Evolutionary conservation across 2,329 filamentous ascomycete genomes (phyloP), one percentile per base, ranked within the genome.

Genomic region (Didymella exigua): DNA sequence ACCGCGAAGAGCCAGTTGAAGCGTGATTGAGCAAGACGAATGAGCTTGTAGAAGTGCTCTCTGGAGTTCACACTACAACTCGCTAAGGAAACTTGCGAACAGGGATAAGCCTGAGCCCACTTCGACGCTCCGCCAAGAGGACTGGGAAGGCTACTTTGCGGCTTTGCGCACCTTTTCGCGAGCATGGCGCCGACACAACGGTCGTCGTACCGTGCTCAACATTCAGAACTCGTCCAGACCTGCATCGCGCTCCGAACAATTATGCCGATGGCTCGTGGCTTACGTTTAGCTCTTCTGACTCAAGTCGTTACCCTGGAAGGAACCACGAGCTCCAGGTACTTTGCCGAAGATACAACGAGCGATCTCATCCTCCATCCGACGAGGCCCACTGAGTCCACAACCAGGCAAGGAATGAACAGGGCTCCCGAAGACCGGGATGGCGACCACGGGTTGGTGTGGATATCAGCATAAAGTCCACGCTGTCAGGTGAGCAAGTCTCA

Each of bases 401-500:
- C 53, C 41, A 54, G 27, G 49, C 37, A 45, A 56, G 43, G 51
- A 49, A 46, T 44, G 41, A 45, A 43, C 49, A 59, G 53, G 51
- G 48, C 54, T 56, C 43, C 60, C 60, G 54, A 60, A 48, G 59
- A 63, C 60, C 58, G 54, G 61, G 63, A 53, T 56, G 52, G 14
- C 40, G 37, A 48, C 37, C 31, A 43, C 48, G 43, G 46, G 52
- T 37, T 38, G 37, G 18, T 44, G 53, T 51, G 47, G 53, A 31
- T 43, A 52, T 38, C 37, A 37, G 47, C 41, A 43, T 42, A 7
- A 49, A 65, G 63, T 69, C 49, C 66, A 60, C 66, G 61, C 56
- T 60, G 65, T 74, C 71, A 74, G 71, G 69, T 73, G 71, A 73
- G 65, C 59, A 58, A 58, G 49, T 36, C 56, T 58, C 33, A 61